Percentiles rank a stretch among this genome's conserved stretches.
phyloP scores from a whole-genome alignment of 345 rosid species.

The Hirschfeldia incana region DNA sequence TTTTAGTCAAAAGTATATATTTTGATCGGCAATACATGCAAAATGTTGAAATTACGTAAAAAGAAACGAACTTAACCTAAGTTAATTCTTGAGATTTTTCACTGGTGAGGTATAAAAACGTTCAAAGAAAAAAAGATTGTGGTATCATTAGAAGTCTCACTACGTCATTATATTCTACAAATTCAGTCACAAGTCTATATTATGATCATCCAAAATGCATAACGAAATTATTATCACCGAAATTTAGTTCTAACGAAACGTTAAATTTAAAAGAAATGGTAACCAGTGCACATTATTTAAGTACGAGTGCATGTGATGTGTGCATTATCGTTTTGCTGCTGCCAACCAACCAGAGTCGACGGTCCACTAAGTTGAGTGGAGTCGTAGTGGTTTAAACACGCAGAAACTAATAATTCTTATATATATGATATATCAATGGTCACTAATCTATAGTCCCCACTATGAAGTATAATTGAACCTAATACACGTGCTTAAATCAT shows the following conservation, averaged over 20 bases:
- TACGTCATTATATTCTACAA: neutral
- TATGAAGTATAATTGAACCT: slow-evolving; percentile 14
- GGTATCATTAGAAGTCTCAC: neutral
- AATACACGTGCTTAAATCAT: slow-evolving; percentile 31
- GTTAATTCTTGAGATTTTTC: neutral
- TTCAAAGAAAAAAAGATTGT: neutral
- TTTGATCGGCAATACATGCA: neutral
- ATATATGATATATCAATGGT: slow-evolving; percentile 1
- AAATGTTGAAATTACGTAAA: neutral
- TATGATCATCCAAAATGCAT: slow-evolving; percentile 18
- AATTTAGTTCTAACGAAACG: neutral
- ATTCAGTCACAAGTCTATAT: neutral
- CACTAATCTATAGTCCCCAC: slow-evolving; percentile 29
- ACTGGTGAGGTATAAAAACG: neutral
- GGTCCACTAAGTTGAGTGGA: slow-evolving; percentile 33
- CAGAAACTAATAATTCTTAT: neutral
- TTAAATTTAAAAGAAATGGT: slow-evolving; percentile 4
- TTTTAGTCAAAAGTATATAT: no score
- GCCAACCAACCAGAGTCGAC: slow-evolving; percentile 33
- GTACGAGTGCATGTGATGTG: slow-evolving; percentile 19
- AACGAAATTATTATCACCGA: neutral
- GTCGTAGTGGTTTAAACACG: slow-evolving; percentile 23
- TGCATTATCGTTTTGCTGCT: slow-evolving; percentile 21
- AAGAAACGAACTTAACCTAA: neutral
- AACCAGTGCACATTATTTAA: slow-evolving; percentile 5